Evolutionary conservation across 345 rosid species (phyloP), one percentile per base, ranked within the genome.

Genomic region (Cochlearia excelsa): DNA sequence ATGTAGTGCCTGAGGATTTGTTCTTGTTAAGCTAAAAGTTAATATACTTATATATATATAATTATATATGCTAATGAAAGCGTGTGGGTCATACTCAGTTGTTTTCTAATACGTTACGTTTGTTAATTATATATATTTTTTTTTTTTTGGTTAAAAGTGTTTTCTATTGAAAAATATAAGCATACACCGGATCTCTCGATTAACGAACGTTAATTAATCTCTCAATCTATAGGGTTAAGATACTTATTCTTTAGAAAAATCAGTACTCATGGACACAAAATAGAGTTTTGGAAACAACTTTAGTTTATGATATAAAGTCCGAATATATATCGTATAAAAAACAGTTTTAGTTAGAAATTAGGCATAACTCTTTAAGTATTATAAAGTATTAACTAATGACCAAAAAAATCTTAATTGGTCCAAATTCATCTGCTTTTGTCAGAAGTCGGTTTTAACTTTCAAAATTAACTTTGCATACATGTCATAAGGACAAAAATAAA

Each of bases 1-100:
- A 61, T 68, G 73, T 54, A 5, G 45, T 61, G 73, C 47, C 51
- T 54, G 67, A 39, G 26, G 30, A 53, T 39, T 68, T 66, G 49
- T 30, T 52, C 50, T 39, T 53, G 30, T 53, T 9, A 29, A 30
- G 11, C 26, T 53, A 30, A 30, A 38, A 47, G 35, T 45, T 51
- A 51, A 37, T 51, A 16, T 16, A 16, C 23, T 16, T 16, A 16
- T 16, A 16, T 16, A 16, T 16, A 16, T 16, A 16, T 66, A 47
- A 66, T 66, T 48, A 68, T 29, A 38, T 16, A 37, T 37, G 35
- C 46, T 39, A 46, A 46, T 33, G 33, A 69, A 69, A 61, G 33
- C 62, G 62, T 31, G 73, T 58, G 59, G 72, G 46, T 7, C 60
- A 68, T 34, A 27, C 60, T 67, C 57, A 50, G 23, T 16, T 16